Base-by-base conservation (phyloP, 2,329 filamentous ascomycete species). In the Aspergillus nomiae region DNA sequence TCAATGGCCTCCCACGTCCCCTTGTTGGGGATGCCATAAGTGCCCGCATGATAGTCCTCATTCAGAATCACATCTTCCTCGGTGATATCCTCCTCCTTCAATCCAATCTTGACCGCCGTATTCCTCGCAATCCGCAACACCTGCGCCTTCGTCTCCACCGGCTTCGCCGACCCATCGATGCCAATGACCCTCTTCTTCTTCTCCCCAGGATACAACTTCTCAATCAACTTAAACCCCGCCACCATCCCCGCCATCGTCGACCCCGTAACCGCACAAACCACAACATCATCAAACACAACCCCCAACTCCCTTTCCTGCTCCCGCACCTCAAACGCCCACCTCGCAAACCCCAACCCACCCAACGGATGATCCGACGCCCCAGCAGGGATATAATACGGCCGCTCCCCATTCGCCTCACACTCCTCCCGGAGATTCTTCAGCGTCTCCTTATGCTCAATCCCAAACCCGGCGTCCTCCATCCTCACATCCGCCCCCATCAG, bases 251-350 rank as follows among this genome's bases (percentile, higher is more conserved):
- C 90, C 73, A 90, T 83, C 1, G 90, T 92, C 7, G 85, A 88
- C 4, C 90, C 90, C 0, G 89, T 91, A 1, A 91, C 90, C 21
- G 87, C 88, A 73, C 89, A 91, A 10, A 90, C 89, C 59, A 92
- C 77, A 9, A 92, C 71, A 1, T 85, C 88, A 69, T 90, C 87
- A 74, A 90, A 92, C 74, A 89, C 89, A 12, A 90, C 71, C 0
- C 86, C 87, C 30, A 86, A 67, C 65, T 84, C 80, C 65, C 79
- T 77, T 76, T 92, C 89, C 76, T 92, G 89, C 65, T 82, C 79
- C 54, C 81, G 81, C 0, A 92, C 86, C 75, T 92, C 89, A 41
- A 90, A 87, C 1, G 89, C 89, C 86, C 89, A 92, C 2, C 88
- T 81, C 9, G 89, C 89, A 69, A 91, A 92, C 0, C 90, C 89